Evolutionary conservation across 2,329 filamentous ascomycete species (phyloP), one percentile per base, ranked within the genome.

Genomic region (Pestalotiopsis sp.): DNA sequence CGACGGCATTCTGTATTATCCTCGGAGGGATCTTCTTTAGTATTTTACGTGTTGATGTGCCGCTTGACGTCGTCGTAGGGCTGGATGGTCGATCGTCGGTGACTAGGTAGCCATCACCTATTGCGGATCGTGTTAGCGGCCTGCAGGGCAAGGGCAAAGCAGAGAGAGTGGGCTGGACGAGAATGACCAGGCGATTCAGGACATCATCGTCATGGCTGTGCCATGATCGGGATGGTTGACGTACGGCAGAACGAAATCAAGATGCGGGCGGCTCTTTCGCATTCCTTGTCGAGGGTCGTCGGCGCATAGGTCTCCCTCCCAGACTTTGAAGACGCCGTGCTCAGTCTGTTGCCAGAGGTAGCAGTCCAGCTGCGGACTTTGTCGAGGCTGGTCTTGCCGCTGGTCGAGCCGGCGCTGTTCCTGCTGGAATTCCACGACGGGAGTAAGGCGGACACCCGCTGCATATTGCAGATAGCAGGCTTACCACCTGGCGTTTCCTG

Each of bases 181-280:
- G 4, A n/a, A n/a, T 22, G 44, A 52, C 17, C 7, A n/a, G 11
- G 24, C 9, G 14, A 30, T 3, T 59, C 14, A 3, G 56, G 24
- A 4, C 56, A 59, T 7, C 2, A 10, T 20, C 17, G 17, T 9
- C 44, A 52, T 35, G 30, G 30, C 30, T 35, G 0, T 35, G 9
- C 3, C 6, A 35, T 35, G 30, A 35, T 35, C 30, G 30, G 30
- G 30, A 35, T 2, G 44, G 13, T 3, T 22, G 55, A 84, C 88
- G 73, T 85, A 93, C 91, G 93, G 84, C 94, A 97, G 81, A 98
- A 98, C 39, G 92, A 95, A 77, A 94, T 92, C 64, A 98, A 81
- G 70, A 97, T 97, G 67, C 94, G 87, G 68, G 94, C 94, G 60
- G 94, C 93, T 82, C 97, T 97, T 81, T 97, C 93, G 79, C 92